Percentiles rank a stretch among this genome's conserved stretches.
phyloP scores from a whole-genome alignment of 192 early-diverging fungal genomes.

The Gamsiella multidivaricata region DNA sequence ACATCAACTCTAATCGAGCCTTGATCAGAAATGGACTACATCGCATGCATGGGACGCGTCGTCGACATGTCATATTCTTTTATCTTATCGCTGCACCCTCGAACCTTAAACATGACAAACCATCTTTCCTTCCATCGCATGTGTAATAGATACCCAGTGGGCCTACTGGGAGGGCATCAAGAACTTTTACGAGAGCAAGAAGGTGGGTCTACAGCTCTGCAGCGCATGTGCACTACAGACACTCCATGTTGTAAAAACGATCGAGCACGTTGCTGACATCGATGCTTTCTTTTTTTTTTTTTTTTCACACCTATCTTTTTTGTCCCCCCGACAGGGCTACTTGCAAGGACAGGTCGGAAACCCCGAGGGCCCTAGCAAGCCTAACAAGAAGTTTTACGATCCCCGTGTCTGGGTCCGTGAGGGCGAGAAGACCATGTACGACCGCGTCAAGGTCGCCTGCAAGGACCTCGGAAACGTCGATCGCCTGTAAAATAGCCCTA shows the following conservation, averaged over 20 bases:
- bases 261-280: neutral
- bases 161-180: conserved; percentile 92
- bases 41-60: too few species aligned
- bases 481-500: conserved; percentile 71
- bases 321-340: conserved; percentile 59
- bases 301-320: too few species aligned
- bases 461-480: conserved; percentile 80
- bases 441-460: conserved; percentile 85
- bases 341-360: conserved; percentile 95
- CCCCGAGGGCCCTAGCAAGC: conserved; percentile 93
- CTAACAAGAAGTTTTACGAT: conserved; percentile 99
- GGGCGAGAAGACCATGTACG: conserved; percentile 88
- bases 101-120: too few species aligned
- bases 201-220: conserved; percentile 51
- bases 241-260: neutral
- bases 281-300: neutral
- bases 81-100: conserved; percentile 1
- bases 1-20: too few species aligned
- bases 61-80: neutral
- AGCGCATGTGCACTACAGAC: neutral
- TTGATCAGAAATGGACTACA: too few species aligned
- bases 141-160: conserved; percentile 87
- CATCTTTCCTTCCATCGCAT: too few species aligned
- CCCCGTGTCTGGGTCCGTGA: conserved; percentile 93
- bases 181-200: conserved; percentile 89